Conservation (phyloP, 768 basidiomycete species). For the Trichaptum fuscoviolaceum region DNA sequence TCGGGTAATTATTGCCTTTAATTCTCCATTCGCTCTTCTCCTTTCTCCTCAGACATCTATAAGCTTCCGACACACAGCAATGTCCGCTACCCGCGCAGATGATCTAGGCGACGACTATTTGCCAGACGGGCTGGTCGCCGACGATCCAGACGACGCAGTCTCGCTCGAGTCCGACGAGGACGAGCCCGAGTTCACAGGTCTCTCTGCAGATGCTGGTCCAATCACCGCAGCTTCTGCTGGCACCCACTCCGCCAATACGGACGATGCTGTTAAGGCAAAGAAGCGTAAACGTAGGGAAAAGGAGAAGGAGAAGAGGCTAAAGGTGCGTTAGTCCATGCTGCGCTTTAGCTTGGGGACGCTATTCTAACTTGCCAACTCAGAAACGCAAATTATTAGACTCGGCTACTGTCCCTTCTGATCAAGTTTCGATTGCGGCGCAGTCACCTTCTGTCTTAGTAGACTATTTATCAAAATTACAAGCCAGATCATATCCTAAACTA, state of each 20-base stretch:
- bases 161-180: conserved; percentile 27
- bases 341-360: too few relatives aligned
- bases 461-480: conserved; percentile 62
- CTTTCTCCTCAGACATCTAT: conserved; percentile 12
- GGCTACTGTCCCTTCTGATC: conserved; percentile 20
- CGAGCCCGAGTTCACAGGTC: conserved; percentile 21
- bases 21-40: conserved; percentile 4
- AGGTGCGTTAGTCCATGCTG: conserved; percentile 36
- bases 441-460: conserved; percentile 52
- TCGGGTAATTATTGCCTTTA: too few relatives aligned
- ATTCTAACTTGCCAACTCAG: not conserved
- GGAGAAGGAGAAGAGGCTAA: conserved; percentile 67
- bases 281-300: conserved; percentile 72
- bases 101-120: conserved; percentile 83
- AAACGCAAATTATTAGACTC: not conserved
- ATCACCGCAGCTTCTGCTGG: too few relatives aligned
- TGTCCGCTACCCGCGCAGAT: conserved; percentile 50
- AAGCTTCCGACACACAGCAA: conserved; percentile 13
- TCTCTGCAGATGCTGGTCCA: conserved; percentile 18
- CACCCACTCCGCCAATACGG: conserved; percentile 10
- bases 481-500: conserved; percentile 61
- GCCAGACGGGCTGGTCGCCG: conserved; percentile 62
- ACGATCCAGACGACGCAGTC: conserved; percentile 41
- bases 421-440: conserved; percentile 48
- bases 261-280: conserved; percentile 34